A percentile compares a stretch with the other conserved stretches of the same genome.
phyloP scores from a whole-genome alignment of 148 eudicot genomes.

The Heliosperma pusillum region DNA sequence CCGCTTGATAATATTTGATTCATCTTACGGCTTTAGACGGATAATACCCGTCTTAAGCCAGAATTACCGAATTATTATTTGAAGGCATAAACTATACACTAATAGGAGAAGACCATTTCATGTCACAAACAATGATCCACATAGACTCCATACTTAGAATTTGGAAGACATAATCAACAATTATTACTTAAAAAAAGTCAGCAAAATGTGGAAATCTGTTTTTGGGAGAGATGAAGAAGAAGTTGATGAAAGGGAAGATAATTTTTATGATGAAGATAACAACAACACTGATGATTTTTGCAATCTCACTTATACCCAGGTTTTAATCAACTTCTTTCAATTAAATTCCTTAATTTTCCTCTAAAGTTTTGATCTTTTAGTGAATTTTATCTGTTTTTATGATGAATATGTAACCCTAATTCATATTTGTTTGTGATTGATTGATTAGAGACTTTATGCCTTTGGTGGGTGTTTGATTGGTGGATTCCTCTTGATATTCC shows the following conservation, averaged over 20 bases:
- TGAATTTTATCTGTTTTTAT: neutral
- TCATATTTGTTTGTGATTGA: neutral
- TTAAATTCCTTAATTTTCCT: neutral
- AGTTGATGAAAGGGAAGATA: slow-evolving; percentile 19
- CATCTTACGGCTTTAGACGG: no score
- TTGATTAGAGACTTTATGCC: slow-evolving; percentile 59
- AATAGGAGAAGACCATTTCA: neutral
- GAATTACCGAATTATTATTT: no score
- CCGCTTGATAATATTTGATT: no score
- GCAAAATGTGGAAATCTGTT: slow-evolving; percentile 55
- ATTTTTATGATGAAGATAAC: slow-evolving; percentile 29
- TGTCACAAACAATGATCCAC: neutral
- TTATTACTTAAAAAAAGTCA: no score
- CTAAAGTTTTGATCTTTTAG: slow-evolving; percentile 3
- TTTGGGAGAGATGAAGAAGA: slow-evolving; percentile 40
- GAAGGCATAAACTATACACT: no score
- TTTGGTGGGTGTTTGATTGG: slow-evolving; percentile 53
- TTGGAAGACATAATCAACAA: neutral
- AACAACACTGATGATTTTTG: slow-evolving; percentile 36
- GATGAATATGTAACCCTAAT: neutral
- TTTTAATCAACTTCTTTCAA: slow-evolving; percentile 5
- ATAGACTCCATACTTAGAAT: no score
- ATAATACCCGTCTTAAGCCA: no score
- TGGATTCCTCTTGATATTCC: slow-evolving; percentile 43
- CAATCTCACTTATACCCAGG: slow-evolving; percentile 59